Evolutionary conservation across 2,329 filamentous ascomycete species (phyloP).

Genomic region (Fusarium euwallaceae): DNA sequence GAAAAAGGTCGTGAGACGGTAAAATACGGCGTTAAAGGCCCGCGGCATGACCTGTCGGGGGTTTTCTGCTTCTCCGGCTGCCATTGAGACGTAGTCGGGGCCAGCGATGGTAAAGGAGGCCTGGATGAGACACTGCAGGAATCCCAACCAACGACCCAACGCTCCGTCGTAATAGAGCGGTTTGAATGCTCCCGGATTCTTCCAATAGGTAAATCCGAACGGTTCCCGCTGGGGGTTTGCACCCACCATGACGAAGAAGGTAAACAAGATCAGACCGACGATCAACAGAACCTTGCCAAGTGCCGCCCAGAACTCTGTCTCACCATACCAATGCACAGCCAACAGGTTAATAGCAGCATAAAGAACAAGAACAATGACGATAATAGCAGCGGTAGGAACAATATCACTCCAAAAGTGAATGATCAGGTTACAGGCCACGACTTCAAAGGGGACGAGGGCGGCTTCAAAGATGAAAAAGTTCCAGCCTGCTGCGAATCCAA

Average conservation of each 20-base stretch:
- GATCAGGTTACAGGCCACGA: conserved; percentile 74
- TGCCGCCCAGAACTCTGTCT: conserved; percentile 82
- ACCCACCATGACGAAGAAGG: conserved; percentile 86
- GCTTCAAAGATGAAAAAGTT: conserved; percentile 82
- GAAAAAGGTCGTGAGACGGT: conserved; percentile 81
- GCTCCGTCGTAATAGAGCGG: conserved; percentile 73
- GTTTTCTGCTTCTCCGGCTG: conserved; percentile 79
- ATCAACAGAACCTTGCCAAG: conserved; percentile 80
- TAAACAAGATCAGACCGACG: conserved; percentile 79
- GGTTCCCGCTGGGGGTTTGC: conserved; percentile 76
- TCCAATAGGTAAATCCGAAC: conserved; percentile 73
- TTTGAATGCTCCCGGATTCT: conserved; percentile 77
- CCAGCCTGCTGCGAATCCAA: conserved; percentile 80
- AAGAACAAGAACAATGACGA: conserved; percentile 64
- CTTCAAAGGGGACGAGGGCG: conserved; percentile 75
- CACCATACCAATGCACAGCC: conserved; percentile 80
- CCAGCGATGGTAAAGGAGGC: conserved; percentile 77
- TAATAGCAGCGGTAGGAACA: conserved; percentile 71
- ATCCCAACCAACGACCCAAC: conserved; percentile 81
- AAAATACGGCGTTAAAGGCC: conserved; percentile 84
- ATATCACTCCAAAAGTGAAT: conserved; percentile 73
- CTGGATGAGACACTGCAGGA: conserved; percentile 80
- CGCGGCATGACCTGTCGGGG: conserved; percentile 77
- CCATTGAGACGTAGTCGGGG: conserved; percentile 76
- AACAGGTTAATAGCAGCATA: conserved; percentile 75